Conservation (phyloP, 768 basidiomycete genomes). For the Serendipita sp. region DNA sequence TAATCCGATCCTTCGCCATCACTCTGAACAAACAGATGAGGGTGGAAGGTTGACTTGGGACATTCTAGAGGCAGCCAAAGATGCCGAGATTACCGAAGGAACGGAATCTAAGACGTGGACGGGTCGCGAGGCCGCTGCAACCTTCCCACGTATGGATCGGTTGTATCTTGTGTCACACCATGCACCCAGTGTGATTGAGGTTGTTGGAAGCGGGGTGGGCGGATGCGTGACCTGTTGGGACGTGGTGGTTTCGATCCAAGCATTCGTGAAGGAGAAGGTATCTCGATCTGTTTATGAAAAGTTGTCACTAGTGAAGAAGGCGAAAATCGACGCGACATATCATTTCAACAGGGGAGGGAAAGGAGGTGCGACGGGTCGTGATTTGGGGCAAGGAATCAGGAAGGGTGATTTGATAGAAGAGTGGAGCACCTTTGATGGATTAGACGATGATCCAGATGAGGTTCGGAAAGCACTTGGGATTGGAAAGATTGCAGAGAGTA, state of each 20-base stretch:
- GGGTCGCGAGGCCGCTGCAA: constrained; percentile 49
- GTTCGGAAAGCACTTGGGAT: neutral
- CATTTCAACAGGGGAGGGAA: constrained; percentile 48
- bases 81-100: neutral
- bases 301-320: constrained; percentile 23
- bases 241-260: constrained; percentile 38
- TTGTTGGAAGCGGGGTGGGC: constrained; percentile 27
- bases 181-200: constrained; percentile 40
- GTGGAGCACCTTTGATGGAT: constrained; percentile 47
- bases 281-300: constrained; percentile 21
- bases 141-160: constrained; percentile 40
- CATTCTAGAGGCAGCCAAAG: neutral
- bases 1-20: neutral
- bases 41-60: neutral
- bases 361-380: constrained; percentile 51
- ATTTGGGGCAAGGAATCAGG: constrained; percentile 43
- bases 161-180: constrained; percentile 36
- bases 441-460: constrained; percentile 22
- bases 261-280: constrained; percentile 29
- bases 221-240: constrained; percentile 56
- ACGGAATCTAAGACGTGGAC: neutral
- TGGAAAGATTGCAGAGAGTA: neutral
- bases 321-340: constrained; percentile 36
- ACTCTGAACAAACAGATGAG: neutral
- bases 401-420: constrained; percentile 49